These are phyloP conservation scores for Passiflora organensis DNA, from an alignment of 345 rosid genomes.

Conservation along the genomic window DNA sequence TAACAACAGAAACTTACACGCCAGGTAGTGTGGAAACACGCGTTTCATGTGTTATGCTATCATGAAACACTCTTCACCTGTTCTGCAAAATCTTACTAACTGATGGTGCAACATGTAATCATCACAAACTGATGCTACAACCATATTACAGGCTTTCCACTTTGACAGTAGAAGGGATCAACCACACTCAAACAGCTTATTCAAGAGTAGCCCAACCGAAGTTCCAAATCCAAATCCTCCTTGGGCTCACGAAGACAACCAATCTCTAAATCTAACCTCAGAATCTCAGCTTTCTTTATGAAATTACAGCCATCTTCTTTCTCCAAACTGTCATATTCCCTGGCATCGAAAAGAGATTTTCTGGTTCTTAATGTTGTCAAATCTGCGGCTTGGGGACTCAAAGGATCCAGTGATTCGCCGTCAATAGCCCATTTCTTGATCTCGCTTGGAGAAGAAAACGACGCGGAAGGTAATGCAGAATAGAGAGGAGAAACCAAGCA, in stretches of 20 bases:
- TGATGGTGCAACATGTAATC: neutral
- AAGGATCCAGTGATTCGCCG: conserved; percentile 18
- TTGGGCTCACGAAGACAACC: conserved; percentile 48
- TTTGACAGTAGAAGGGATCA: too few relatives aligned
- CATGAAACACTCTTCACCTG: too few relatives aligned
- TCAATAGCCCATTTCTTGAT: conserved; percentile 23
- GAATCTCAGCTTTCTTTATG: conserved; percentile 32
- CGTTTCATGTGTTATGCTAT: too few relatives aligned
- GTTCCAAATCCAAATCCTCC: conserved; percentile 83
- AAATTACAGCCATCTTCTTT: conserved; percentile 32
- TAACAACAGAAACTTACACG: conserved; percentile 1
- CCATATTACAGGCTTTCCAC: neutral
- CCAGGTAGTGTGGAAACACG: neutral
- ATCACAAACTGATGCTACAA: conserved; percentile 3
- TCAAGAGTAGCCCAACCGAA: conserved; percentile 74
- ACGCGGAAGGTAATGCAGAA: conserved; percentile 38
- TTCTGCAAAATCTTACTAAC: neutral
- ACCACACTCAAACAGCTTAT: neutral
- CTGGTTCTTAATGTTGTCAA: conserved; percentile 10
- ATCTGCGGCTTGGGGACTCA: conserved; percentile 24
- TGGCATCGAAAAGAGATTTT: conserved; percentile 15
- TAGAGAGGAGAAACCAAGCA: conserved; percentile 33
- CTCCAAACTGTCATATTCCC: conserved; percentile 8
- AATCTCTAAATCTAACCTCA: conserved; percentile 64
- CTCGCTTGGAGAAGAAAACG: conserved; percentile 29